Conservation (phyloP, 2,329 filamentous ascomycete species). For the Clarireedia hainanense region DNA sequence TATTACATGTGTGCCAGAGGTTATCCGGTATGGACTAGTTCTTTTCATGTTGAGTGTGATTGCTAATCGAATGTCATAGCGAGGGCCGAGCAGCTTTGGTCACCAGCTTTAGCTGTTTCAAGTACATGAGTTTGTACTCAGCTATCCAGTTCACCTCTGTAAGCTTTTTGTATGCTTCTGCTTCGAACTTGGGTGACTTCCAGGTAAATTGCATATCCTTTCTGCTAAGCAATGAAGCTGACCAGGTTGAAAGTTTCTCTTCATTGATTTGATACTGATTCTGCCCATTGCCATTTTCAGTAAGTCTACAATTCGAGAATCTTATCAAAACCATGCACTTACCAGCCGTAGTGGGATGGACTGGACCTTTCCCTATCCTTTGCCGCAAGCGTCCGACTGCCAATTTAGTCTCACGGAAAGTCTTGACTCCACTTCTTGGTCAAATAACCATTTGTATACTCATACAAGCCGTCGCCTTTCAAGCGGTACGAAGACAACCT, state of each 20-base stretch:
- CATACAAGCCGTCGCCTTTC: constrained; percentile 67
- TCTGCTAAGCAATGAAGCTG: background rate
- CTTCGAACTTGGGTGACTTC: constrained; percentile 92
- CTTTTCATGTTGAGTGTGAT: background rate
- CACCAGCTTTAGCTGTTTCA: constrained; percentile 99
- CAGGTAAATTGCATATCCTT: constrained; percentile 43
- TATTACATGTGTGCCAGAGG: constrained; percentile 87
- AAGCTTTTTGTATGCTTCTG: constrained; percentile 89
- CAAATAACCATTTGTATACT: constrained; percentile 77
- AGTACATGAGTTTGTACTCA: constrained; percentile 98
- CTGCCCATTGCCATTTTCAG: constrained; percentile 94
- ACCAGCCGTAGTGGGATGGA: constrained; percentile 86
- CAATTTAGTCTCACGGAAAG: constrained; percentile 85
- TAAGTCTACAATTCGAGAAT: constrained; percentile 32
- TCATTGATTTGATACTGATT: constrained; percentile 88
- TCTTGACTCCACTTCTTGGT: constrained; percentile 79
- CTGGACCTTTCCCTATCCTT: constrained; percentile 69
- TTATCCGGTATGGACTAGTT: constrained; percentile 58
- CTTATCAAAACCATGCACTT: constrained; percentile 6
- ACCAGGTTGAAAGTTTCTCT: constrained; percentile 58
- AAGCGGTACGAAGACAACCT: constrained; percentile 65
- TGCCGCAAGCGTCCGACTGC: constrained; percentile 84
- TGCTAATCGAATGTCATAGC: constrained; percentile 31
- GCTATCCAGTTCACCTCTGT: constrained; percentile 99
- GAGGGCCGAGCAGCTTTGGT: constrained; percentile 91